Percentiles rank a stretch among this genome's conserved stretches.
These are phyloP conservation scores for Coriaria nepalensis DNA, from an alignment of 306 rosid species.

Conservation along the genomic window DNA sequence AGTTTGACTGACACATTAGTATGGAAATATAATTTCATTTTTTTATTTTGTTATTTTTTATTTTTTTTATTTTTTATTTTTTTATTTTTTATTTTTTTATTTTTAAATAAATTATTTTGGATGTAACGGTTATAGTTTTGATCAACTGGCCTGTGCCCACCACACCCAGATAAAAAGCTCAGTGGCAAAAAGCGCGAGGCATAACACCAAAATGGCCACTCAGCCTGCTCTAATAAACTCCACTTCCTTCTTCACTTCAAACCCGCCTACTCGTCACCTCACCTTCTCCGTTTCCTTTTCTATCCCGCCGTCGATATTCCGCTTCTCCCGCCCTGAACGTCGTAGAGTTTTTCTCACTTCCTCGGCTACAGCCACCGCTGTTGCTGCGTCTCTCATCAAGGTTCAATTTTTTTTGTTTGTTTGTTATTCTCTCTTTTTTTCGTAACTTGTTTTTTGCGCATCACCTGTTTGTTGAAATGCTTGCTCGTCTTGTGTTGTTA, in stretches of 20 bases:
- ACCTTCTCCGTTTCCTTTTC: constrained; percentile 17
- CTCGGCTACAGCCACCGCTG: constrained; percentile 4
- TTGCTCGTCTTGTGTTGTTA: constrained; percentile 2
- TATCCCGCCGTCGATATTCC: constrained; percentile 6
- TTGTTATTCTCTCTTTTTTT: neutral
- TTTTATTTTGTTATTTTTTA: too few species aligned
- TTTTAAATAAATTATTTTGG: too few species aligned
- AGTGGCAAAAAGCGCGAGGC: neutral
- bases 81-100: too few species aligned
- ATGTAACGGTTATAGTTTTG: too few species aligned
- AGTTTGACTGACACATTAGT: too few species aligned
- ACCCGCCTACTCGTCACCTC: too few species aligned
- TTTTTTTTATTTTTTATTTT: too few species aligned
- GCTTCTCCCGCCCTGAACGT: constrained; percentile 14
- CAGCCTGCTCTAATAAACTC: constrained; percentile 21
- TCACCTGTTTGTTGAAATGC: constrained; percentile 21
- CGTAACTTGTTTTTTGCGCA: neutral
- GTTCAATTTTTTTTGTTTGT: constrained; percentile 9
- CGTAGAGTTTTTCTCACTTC: constrained; percentile 21
- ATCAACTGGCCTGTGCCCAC: too few species aligned
- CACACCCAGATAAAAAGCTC: neutral
- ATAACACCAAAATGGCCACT: constrained; percentile 28
- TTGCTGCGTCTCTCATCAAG: constrained; percentile 32
- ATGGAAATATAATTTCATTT: too few species aligned
- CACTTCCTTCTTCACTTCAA: constrained; percentile 15